These are phyloP conservation scores for Cryptosporidium parvum DNA, from an alignment of 169 alveolate genomes.

Conservation along the genomic window DNA sequence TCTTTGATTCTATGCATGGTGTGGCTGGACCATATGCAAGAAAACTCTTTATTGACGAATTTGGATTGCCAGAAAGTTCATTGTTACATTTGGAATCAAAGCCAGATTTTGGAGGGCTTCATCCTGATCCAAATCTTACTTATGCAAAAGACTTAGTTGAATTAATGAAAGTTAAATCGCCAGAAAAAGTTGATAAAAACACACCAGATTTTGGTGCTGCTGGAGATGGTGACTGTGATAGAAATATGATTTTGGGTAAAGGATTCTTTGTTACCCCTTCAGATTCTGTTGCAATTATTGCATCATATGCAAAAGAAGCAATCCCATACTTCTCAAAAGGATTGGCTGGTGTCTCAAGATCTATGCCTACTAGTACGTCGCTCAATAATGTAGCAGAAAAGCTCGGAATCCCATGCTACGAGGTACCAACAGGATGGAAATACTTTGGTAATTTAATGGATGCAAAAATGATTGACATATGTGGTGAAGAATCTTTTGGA, in stretches of 20 bases:
- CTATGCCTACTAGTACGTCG: slow-evolving; percentile 97
- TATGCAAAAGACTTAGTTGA: slow-evolving; percentile 93
- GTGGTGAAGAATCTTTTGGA: slow-evolving; percentile 97
- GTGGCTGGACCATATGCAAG: slow-evolving; percentile 94
- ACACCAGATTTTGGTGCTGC: slow-evolving; percentile 95
- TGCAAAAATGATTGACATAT: slow-evolving; percentile 89
- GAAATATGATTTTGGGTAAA: slow-evolving; percentile 93
- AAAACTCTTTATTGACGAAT: slow-evolving; percentile 85
- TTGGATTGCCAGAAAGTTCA: slow-evolving; percentile 83
- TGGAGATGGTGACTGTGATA: slow-evolving; percentile 97
- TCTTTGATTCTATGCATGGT: slow-evolving; percentile 93
- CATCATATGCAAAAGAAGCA: slow-evolving; percentile 88
- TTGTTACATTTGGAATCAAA: slow-evolving; percentile 76
- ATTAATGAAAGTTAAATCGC: slow-evolving; percentile 77
- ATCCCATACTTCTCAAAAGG: slow-evolving; percentile 88
- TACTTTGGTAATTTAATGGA: slow-evolving; percentile 97
- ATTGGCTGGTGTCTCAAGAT: slow-evolving; percentile 93
- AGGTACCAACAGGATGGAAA: slow-evolving; percentile 98
- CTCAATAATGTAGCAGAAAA: slow-evolving; percentile 92
- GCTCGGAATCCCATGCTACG: slow-evolving; percentile 89
- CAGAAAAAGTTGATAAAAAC: slow-evolving; percentile 66
- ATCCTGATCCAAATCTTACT: slow-evolving; percentile 92
- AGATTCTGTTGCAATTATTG: slow-evolving; percentile 93
- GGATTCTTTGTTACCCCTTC: slow-evolving; percentile 95
- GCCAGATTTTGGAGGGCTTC: slow-evolving; percentile 87